Evolutionary conservation across 2,329 filamentous ascomycete genomes (phyloP).

Genomic region (Thelonectria rubi): DNA sequence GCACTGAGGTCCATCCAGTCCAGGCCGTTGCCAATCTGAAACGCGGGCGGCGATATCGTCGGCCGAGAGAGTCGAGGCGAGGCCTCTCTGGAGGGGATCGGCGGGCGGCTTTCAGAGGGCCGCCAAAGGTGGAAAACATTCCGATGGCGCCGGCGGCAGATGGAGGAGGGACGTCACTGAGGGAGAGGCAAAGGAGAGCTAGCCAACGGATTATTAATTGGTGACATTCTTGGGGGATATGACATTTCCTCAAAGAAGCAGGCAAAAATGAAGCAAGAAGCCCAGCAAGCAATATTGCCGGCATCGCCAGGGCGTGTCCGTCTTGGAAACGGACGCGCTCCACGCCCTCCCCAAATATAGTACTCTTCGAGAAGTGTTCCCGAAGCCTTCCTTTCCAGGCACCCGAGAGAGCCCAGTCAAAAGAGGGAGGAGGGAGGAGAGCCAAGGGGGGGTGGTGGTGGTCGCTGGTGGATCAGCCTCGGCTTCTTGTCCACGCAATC

Average conservation of each 20-base stretch:
- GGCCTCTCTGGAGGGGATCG: too few relatives aligned
- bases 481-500: slow-evolving; percentile 18
- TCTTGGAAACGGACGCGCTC: too few relatives aligned
- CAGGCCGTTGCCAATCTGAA: slow-evolving; percentile 19
- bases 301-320: too few relatives aligned
- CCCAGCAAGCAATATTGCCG: too few relatives aligned
- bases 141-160: neutral
- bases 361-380: slow-evolving; percentile 40
- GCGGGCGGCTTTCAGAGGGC: neutral
- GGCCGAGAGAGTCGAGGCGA: slow-evolving; percentile 14
- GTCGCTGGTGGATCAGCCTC: slow-evolving; percentile 18
- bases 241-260: too few relatives aligned
- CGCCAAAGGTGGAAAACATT: neutral
- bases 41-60: slow-evolving; percentile 28
- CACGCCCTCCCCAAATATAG: slow-evolving; percentile 26
- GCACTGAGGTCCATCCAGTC: too few relatives aligned
- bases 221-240: too few relatives aligned
- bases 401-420: neutral
- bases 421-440: neutral
- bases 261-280: too few relatives aligned
- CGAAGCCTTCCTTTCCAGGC: slow-evolving; percentile 35
- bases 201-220: too few relatives aligned
- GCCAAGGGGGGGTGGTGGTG: slow-evolving; percentile 20
- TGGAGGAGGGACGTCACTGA: too few relatives aligned
- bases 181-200: too few relatives aligned